phyloP scores from a whole-genome alignment of 1,284 basidiomycete genomes.

The Naganishia sp. region DNA sequence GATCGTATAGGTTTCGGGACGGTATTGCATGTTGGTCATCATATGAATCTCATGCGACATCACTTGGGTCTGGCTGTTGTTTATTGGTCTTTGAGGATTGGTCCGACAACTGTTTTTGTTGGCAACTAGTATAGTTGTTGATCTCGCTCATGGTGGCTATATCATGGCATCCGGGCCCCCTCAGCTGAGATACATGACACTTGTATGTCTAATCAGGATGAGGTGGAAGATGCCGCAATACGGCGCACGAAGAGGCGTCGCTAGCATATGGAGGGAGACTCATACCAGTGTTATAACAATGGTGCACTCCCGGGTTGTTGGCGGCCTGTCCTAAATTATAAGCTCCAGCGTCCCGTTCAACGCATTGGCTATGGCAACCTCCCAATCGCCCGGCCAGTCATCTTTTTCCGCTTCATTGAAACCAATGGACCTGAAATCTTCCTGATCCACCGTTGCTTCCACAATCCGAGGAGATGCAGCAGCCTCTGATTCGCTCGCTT shows the following conservation, averaged over 20 bases:
- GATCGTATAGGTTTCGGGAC: neutral
- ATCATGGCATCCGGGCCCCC: too few species aligned
- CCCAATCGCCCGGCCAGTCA: slow-evolving; percentile 4
- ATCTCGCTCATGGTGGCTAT: too few species aligned
- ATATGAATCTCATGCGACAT: slow-evolving; percentile 4
- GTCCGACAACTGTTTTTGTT: too few species aligned
- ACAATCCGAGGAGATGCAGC: slow-evolving; percentile 7
- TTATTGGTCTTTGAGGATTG: too few species aligned
- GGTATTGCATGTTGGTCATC: neutral
- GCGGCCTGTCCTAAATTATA: neutral
- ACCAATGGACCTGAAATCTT: neutral
- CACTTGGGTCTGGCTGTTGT: neutral
- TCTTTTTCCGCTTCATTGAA: neutral
- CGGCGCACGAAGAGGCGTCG: too few species aligned
- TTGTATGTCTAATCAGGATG: too few species aligned
- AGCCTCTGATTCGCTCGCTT: neutral
- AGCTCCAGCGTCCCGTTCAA: slow-evolving; percentile 10
- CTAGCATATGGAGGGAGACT: too few species aligned
- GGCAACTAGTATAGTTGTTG: too few species aligned
- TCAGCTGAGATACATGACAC: too few species aligned
- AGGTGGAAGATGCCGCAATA: too few species aligned
- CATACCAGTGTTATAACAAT: too few species aligned
- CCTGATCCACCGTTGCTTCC: slow-evolving; percentile 2
- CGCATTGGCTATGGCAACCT: slow-evolving; percentile 22
- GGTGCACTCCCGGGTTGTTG: too few species aligned